Base-by-base conservation (phyloP, 352 stramenopile species). In the Pythium insidiosum region DNA sequence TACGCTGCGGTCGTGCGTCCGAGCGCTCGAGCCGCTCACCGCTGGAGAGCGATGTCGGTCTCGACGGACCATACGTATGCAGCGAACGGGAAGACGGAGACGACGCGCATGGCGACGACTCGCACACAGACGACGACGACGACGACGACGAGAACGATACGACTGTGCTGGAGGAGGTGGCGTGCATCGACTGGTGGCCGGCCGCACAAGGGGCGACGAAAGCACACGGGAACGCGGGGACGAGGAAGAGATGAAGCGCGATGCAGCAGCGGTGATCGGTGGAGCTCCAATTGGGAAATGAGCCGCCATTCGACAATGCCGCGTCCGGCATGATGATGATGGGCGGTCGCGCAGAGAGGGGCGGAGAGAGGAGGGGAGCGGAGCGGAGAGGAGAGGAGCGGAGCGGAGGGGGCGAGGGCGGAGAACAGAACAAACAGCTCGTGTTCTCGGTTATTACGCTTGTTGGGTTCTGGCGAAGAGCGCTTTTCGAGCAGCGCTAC, bases 71-170 rank as follows among this genome's bases (percentile, higher is more conserved):
- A n/a, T n/a, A n/a, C n/a, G n/a, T n/a, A n/a, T n/a, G n/a, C n/a
- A n/a, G n/a, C n/a, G n/a, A n/a, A n/a, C n/a, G n/a, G n/a, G n/a
- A n/a, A n/a, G 39, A 33, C 9, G 36, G 16, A 30, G 46, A 23
- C 36, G 38, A 31, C 18, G 34, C 36, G 30, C 42, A n/a, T 30
- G 24, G 23, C 21, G 16, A 20, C 38, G 51, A 28, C 22, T n/a
- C 26, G 34, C 46, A 53, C 20, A 41, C 46, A 41, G 29, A 42
- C 37, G n/a, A 20, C 16, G 37, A 29, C 18, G 37, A 30, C 10
- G 37, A 43, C 18, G 29, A 47, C 38, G 47, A 48, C 38, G 37
- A 33, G 47, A 12, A 28, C 37, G 38, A 21, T 21, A 25, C 24
- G 29, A 29, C 26, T 36, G 43, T 7, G 36, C 38, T 12, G 31